Conservation (phyloP, 2,329 filamentous ascomycete genomes). For the Paecilomyces fulvus region DNA sequence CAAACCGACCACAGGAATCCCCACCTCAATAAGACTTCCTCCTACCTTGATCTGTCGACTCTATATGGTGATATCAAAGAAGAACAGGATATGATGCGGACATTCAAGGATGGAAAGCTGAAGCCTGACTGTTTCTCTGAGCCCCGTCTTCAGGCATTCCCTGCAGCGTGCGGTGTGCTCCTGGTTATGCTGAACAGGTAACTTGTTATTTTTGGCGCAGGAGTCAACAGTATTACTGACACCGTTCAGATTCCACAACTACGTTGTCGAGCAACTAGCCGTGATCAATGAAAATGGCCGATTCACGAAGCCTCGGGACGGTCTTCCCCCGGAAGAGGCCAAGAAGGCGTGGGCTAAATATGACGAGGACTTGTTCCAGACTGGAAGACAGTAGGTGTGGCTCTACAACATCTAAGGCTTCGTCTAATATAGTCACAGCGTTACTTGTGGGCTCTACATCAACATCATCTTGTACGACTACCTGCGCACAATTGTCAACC, state of each 20-base stretch:
- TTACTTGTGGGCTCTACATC: slow-evolving; percentile 67
- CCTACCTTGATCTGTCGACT: slow-evolving; percentile 63
- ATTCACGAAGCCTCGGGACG: slow-evolving; percentile 57
- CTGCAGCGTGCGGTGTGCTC: slow-evolving; percentile 62
- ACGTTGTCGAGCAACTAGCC: slow-evolving; percentile 69
- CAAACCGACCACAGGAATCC: slow-evolving; percentile 57
- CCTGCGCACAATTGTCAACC: slow-evolving; percentile 66
- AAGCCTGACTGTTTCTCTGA: slow-evolving; percentile 68
- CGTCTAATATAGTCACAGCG: slow-evolving; percentile 20
- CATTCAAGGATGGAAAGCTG: slow-evolving; percentile 61
- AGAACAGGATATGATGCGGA: slow-evolving; percentile 45
- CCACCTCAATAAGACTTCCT: slow-evolving; percentile 57
- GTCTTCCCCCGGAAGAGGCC: slow-evolving; percentile 43
- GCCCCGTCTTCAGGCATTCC: slow-evolving; percentile 60
- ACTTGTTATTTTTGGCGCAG: neutral
- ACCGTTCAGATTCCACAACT: slow-evolving; percentile 64
- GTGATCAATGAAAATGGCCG: slow-evolving; percentile 77
- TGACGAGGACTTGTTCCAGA: slow-evolving; percentile 73
- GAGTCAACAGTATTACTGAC: neutral
- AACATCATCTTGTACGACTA: slow-evolving; percentile 74
- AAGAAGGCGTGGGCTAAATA: slow-evolving; percentile 54
- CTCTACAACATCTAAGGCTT: slow-evolving; percentile 3
- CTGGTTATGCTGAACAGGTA: slow-evolving; percentile 59
- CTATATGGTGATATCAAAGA: slow-evolving; percentile 56
- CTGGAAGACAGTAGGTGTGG: slow-evolving; percentile 50